A percentile compares a stretch with the other conserved stretches of the same genome.
phyloP scores from a whole-genome alignment of 164 flowering plant genomes.

The Paratinospora sagittata region DNA sequence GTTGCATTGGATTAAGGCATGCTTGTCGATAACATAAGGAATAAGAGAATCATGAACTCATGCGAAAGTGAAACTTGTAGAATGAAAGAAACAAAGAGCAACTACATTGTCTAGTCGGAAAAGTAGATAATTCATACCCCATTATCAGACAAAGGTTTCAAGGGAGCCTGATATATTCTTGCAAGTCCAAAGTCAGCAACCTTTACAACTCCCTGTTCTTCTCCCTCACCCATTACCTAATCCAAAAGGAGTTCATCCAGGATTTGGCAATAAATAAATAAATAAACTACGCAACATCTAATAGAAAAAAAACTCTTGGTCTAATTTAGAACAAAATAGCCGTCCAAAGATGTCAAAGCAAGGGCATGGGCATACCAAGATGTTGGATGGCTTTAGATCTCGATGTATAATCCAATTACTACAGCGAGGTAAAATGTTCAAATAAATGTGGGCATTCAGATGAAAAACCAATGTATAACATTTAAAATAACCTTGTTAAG shows the following conservation, averaged over 20 bases:
- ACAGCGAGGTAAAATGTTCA: conserved; percentile 21
- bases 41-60: neutral
- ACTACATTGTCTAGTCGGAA: neutral
- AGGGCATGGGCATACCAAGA: conserved; percentile 58
- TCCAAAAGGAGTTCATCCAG: neutral
- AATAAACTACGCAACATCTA: neutral
- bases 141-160: conserved; percentile 81
- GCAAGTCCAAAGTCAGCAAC: conserved; percentile 99
- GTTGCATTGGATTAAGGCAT: too few relatives aligned
- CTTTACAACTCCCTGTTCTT: conserved; percentile 96
- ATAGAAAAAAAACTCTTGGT: neutral
- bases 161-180: conserved; percentile 89
- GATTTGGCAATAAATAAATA: neutral
- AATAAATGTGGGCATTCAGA: neutral
- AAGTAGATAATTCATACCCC: conserved; percentile 47
- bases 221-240: conserved; percentile 98
- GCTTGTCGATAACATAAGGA: neutral
- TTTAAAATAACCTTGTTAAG: neutral
- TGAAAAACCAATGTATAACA: neutral
- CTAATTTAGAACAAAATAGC: neutral
- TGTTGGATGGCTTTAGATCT: conserved; percentile 96
- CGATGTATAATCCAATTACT: conserved; percentile 99
- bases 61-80: too few relatives aligned
- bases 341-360: conserved; percentile 6
- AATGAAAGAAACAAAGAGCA: neutral